Evolutionary conservation across 257 asterid species (phyloP), one percentile per base, ranked within the genome.

Genomic region (Capsicum baccatum): DNA sequence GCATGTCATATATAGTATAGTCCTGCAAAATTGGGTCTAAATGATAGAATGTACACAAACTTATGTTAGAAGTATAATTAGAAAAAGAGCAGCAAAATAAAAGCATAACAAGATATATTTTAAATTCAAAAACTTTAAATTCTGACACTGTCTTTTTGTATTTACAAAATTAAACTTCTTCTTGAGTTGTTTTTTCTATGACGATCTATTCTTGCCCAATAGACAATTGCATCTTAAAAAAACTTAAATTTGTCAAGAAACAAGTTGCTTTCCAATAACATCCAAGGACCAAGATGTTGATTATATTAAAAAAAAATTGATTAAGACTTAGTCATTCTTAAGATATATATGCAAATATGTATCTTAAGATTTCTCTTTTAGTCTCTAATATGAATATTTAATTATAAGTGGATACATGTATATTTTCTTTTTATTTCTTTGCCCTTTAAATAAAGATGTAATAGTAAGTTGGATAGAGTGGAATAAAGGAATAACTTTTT

Each of bases 401-500:
- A 33, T 13, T 66, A 13, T 26, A 12, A 12, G n/a, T 33, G 44
- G 50, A 15, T 33, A 14, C 35, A 35, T 66, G 47, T 8, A 68
- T 26, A 7, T 37, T 67, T 9, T 35, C 10, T 66, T 16, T 66
- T 26, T 26, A 26, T 17, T 37, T 14, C 6, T 26, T 66, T 66
- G 4, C 47, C 56, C 3, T 39, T 68, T 67, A 67, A 67, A 39
- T 15, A 68, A 8, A 39, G 14, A 39, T 6, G 47, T 39, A 68
- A 15, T 15, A 68, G 15, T 47, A 68, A 37, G 8, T 39, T 69
- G 79, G 79, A 69, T 69, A 16, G 16, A 69, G 33, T 69, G 55
- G 79, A 69, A 68, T 68, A 52, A 68, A 39, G 13, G 78, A 68
- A 69, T 69, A 69, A 16, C 79, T 69, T 69, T 69, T 42, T 16